These are phyloP conservation scores for Termitomyces bulborhizus DNA, from an alignment of 768 basidiomycete species.

Conservation along the genomic window DNA sequence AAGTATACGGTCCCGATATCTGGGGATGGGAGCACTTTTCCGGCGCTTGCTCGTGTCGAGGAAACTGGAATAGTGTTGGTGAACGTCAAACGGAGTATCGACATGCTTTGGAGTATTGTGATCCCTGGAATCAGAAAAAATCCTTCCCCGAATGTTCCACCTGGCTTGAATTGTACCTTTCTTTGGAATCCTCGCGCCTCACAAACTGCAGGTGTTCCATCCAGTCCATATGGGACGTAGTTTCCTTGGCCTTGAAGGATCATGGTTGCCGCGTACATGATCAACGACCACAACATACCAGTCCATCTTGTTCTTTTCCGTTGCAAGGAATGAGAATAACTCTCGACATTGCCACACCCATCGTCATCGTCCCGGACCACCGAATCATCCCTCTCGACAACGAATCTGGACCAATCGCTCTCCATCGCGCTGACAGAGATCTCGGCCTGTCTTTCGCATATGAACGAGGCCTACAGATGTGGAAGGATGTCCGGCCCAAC, in stretches of 20 bases:
- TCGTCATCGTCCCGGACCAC: slow-evolving; percentile 14
- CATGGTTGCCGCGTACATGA: slow-evolving; percentile 35
- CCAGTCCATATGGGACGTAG: slow-evolving; percentile 36
- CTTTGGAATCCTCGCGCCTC: slow-evolving; percentile 25
- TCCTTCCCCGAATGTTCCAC: slow-evolving; percentile 34
- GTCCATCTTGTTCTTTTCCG: not conserved
- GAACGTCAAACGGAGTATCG: not conserved
- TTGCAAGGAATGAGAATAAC: slow-evolving; percentile 10
- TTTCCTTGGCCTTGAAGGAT: slow-evolving; percentile 32
- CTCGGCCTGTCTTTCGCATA: slow-evolving; percentile 26
- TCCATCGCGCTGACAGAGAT: slow-evolving; percentile 23
- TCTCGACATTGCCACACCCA: slow-evolving; percentile 10
- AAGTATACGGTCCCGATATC: slow-evolving; percentile 46
- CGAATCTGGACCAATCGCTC: slow-evolving; percentile 1
- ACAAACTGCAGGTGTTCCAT: slow-evolving; percentile 9
- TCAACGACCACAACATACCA: slow-evolving; percentile 1
- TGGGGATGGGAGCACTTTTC: slow-evolving; percentile 50
- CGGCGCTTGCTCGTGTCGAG: slow-evolving; percentile 41
- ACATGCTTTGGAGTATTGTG: slow-evolving; percentile 4
- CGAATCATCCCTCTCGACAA: not conserved
- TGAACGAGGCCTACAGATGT: slow-evolving; percentile 16
- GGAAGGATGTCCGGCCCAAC: slow-evolving; percentile 1
- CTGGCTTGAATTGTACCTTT: slow-evolving; percentile 43
- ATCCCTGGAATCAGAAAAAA: slow-evolving; percentile 14
- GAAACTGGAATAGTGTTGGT: slow-evolving; percentile 5